A percentile compares a stretch with the other conserved stretches of the same genome.
Evolutionary conservation across 129 eudicot species (phyloP).

Genomic region (Dittrichia graveolens): DNA sequence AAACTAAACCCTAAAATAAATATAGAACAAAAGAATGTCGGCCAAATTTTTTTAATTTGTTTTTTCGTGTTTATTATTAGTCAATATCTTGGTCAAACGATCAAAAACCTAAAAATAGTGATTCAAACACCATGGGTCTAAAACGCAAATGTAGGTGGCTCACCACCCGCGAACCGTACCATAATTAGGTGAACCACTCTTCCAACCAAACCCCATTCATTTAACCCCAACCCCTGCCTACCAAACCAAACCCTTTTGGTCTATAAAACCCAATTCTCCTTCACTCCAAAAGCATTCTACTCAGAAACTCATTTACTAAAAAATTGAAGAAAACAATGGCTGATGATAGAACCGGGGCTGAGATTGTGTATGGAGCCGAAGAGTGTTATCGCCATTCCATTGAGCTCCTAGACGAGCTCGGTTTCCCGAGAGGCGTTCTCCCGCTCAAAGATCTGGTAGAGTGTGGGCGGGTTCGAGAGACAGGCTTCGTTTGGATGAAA

Average conservation of each 20-base stretch:
- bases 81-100: not conserved
- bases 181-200: conserved; percentile 53
- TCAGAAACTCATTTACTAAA: not conserved
- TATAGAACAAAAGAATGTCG: not conserved
- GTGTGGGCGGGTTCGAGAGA: conserved; percentile 74
- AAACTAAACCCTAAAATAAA: no score
- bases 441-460: conserved; percentile 79
- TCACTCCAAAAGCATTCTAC: conserved; percentile 14
- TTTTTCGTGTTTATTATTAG: not conserved
- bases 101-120: not conserved
- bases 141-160: conserved; percentile 36
- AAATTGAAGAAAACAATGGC: conserved; percentile 23
- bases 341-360: conserved; percentile 65
- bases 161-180: conserved; percentile 27
- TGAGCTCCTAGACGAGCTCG: conserved; percentile 64
- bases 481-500: conserved; percentile 82
- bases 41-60: not conserved
- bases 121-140: not conserved
- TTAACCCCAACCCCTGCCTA: conserved; percentile 49
- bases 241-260: conserved; percentile 38
- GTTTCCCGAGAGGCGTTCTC: conserved; percentile 78
- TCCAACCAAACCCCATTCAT: conserved; percentile 35
- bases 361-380: conserved; percentile 62
- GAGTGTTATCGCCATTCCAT: conserved; percentile 57
- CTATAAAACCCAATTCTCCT: conserved; percentile 16